Evolutionary conservation across 768 basidiomycete species (phyloP), one percentile per base, ranked within the genome.

Genomic region (Lepiota subincarnata): DNA sequence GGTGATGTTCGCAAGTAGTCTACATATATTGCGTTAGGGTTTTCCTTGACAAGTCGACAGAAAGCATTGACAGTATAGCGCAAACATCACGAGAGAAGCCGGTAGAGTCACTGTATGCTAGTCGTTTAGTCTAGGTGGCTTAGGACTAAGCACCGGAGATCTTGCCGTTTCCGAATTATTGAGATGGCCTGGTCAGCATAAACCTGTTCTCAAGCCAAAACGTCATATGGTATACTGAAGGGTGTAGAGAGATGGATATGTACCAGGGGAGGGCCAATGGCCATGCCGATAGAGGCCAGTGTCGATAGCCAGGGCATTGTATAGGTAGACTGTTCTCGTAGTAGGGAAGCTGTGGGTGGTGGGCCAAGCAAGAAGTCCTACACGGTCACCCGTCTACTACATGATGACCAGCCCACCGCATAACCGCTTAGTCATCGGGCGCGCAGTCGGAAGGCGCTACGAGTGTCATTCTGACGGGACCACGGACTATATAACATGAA

Each of bases 31-130:
- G 31, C 16, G 53, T 35, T 39, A 39, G 37, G 53, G 12, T 6
- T 39, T 36, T 56, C 22, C 28, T 20, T 19, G 34, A 38, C 39
- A 48, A 53, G 51, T 16, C 19, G 40, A 36, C 34, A 42, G 42
- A 57, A 36, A 28, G 57, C 54, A 68, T 72, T 67, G 56, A 89
- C 83, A 93, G 70, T 55, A 93, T 92, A 6, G 87, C 91, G 62
- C 89, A 92, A 49, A 92, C 83, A 64, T 93, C 91, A 62, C 82
- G 80, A 50, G 91, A 92, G 65, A 93, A 93, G 2, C 91, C 91
- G 37, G 87, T 87, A 4, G 90, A 79, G 60, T 92, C 88, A 69
- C 91, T 92, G 50, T 39, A 57, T 34, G 35, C 49, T 41, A 43
- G 48, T 24, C 20, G 55, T 48, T 50, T 39, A 18, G 28, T 52